Conservation (phyloP, 2,329 filamentous ascomycete species). For the Fusarium sp. region DNA sequence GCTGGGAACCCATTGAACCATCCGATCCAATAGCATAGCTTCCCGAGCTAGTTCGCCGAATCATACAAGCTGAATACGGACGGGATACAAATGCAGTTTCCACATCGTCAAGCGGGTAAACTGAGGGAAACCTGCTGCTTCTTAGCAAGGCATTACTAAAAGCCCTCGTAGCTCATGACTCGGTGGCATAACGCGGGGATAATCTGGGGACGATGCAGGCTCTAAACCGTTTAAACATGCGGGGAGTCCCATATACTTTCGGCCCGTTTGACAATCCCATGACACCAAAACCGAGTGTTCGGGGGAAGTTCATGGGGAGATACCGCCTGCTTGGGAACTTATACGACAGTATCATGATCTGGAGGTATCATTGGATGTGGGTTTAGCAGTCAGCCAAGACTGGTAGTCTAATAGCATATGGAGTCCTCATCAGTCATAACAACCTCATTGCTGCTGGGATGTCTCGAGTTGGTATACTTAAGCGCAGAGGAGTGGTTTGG, state of each 20-base stretch:
- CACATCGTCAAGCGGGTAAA: constrained; percentile 8
- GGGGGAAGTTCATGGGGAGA: not conserved
- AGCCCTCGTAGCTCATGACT: constrained; percentile 12
- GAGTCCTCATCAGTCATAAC: not conserved
- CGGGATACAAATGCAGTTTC: not conserved
- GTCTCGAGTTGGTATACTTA: not conserved
- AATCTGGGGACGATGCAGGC: constrained; percentile 37
- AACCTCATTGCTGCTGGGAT: constrained; percentile 1
- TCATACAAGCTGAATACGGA: not conserved
- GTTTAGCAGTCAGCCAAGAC: constrained; percentile 21
- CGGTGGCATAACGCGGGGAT: constrained; percentile 28
- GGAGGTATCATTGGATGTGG: constrained; percentile 18
- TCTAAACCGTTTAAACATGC: constrained; percentile 38
- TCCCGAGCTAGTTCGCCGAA: not conserved
- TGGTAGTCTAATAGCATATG: not conserved
- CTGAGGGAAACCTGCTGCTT: constrained; percentile 12
- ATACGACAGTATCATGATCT: constrained; percentile 1
- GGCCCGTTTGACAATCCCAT: constrained; percentile 39
- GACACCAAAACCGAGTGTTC: constrained; percentile 18
- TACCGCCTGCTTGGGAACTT: not conserved
- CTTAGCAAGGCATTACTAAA: constrained; percentile 5
- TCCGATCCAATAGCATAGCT: constrained; percentile 14
- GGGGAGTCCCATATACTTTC: constrained; percentile 34
- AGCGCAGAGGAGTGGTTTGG: constrained; percentile 6
- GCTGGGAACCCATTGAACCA: not conserved